These are phyloP conservation scores for Cladorrhinum sp. DNA, from an alignment of 2,329 filamentous ascomycete species.

Conservation along the genomic window DNA sequence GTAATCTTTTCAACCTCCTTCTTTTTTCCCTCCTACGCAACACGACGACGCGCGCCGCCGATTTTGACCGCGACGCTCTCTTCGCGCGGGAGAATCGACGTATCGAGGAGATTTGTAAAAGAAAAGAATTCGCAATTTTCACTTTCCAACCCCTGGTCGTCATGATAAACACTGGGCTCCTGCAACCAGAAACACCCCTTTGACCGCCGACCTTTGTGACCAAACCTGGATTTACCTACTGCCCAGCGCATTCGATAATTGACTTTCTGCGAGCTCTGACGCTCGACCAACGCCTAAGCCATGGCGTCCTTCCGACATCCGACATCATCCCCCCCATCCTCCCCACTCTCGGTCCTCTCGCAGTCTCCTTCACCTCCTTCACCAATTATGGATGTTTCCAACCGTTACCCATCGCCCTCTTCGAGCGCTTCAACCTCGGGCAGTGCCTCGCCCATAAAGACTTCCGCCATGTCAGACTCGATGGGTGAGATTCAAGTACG, in stretches of 20 bases:
- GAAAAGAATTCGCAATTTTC: neutral
- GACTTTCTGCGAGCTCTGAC: neutral
- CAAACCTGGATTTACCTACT: neutral
- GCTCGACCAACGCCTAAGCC: conserved; percentile 5
- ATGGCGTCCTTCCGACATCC: conserved; percentile 22
- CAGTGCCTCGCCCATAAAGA: conserved; percentile 50
- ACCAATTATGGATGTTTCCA: conserved; percentile 40
- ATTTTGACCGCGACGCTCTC: neutral
- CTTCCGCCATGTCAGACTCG: conserved; percentile 37
- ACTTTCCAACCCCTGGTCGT: conserved; percentile 1
- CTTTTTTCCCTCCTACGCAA: neutral
- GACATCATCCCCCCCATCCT: conserved; percentile 40
- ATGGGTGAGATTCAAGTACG: conserved; percentile 39
- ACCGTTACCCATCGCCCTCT: conserved; percentile 53
- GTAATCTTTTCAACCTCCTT: neutral
- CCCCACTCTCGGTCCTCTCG: conserved; percentile 53
- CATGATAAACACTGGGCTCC: conserved; percentile 2
- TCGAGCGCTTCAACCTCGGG: conserved; percentile 45
- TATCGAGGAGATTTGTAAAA: neutral
- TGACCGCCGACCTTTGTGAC: conserved; percentile 4
- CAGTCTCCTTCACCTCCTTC: conserved; percentile 51
- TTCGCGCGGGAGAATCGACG: neutral
- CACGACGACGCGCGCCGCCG: conserved; percentile 3
- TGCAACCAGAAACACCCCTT: neutral
- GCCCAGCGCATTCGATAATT: neutral